phyloP scores from a whole-genome alignment of 2,329 filamentous ascomycete species.

The Aspergillus sp. region DNA sequence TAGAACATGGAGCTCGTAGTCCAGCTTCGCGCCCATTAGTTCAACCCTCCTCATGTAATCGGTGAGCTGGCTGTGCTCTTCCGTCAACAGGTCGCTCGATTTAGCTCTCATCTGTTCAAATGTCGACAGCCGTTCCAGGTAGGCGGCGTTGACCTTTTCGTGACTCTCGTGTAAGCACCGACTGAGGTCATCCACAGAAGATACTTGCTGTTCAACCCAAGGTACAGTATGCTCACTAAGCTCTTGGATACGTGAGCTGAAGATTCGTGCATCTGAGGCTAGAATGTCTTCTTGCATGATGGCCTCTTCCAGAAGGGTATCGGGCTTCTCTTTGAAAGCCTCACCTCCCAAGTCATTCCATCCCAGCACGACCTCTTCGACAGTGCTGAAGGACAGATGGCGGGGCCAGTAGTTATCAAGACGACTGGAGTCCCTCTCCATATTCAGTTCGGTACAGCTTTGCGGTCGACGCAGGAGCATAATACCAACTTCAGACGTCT shows the following conservation, averaged over 20 bases:
- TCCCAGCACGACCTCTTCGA: conserved; percentile 47
- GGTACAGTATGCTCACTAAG: conserved; percentile 41
- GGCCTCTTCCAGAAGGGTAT: conserved; percentile 44
- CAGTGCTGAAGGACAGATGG: conserved; percentile 51
- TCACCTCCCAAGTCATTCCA: conserved; percentile 35
- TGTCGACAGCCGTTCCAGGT: conserved; percentile 69
- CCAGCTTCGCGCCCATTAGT: conserved; percentile 76
- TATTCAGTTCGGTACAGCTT: conserved; percentile 36
- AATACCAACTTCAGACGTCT: conserved; percentile 28
- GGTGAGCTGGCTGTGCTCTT: conserved; percentile 68
- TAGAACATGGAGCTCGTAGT: conserved; percentile 87
- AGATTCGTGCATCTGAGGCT: conserved; percentile 39
- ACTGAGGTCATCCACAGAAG: conserved; percentile 60
- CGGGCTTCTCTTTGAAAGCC: conserved; percentile 37
- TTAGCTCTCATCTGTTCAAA: conserved; percentile 68
- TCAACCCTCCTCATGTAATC: conserved; percentile 79
- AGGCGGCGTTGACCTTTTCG: conserved; percentile 66
- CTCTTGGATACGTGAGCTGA: conserved; percentile 39
- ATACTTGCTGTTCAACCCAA: conserved; percentile 48
- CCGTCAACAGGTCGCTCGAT: conserved; percentile 68
- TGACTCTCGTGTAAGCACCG: conserved; percentile 63
- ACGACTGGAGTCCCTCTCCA: conserved; percentile 21
- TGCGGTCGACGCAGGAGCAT: conserved; percentile 41
- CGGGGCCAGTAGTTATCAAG: conserved; percentile 40
- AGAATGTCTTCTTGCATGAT: conserved; percentile 43